Base-by-base conservation (phyloP, 495 filamentous ascomycete genomes). In the Poronia punctata region DNA sequence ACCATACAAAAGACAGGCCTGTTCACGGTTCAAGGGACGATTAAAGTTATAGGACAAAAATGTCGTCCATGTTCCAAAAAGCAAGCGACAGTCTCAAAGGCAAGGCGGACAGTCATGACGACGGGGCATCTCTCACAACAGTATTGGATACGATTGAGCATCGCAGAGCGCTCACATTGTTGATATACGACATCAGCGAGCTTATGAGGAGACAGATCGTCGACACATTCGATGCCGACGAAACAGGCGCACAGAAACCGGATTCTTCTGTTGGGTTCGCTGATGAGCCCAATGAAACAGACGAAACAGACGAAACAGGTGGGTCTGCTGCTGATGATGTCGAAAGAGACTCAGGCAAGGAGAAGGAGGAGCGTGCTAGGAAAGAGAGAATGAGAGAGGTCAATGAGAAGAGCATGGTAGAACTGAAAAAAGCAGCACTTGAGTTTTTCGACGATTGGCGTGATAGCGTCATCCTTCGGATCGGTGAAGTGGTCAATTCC, bases 381-480 rank as follows among this genome's bases (percentile, higher is more conserved):
- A 45, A 49, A 11, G 62, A 64, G 35, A 38, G n/a, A n/a, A n/a
- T n/a, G n/a, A 62, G 59, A 24, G 62, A 68, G 39, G 44, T 65
- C n/a, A 53, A 47, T 11, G 48, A 54, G 22, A 57, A 56, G 38
- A 55, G 61, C 20, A 63, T 62, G 50, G 40, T 55, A 6, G 54
- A 59, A 34, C 43, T 71, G 21, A 58, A 55, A 25, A 46, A 45
- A 1, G 46, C 40, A 22, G 46, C 44, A 2, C 56, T 85, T 23
- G 54, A 65, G 1, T 70, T 69, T 50, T 83, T 81, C 50, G 80
- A 84, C 38, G 70, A 75, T 24, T 86, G 82, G 82, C 62, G 76
- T 40, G 71, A 76, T 20, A 57, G 60, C 9, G 75, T 85, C 1
- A 61, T 84, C 19, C 57, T 75, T 19, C 70, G 82, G 3, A 69